These are phyloP conservation scores for Akanthomyces uredinophilus DNA, from an alignment of 2,329 filamentous ascomycete genomes.

Conservation along the genomic window DNA sequence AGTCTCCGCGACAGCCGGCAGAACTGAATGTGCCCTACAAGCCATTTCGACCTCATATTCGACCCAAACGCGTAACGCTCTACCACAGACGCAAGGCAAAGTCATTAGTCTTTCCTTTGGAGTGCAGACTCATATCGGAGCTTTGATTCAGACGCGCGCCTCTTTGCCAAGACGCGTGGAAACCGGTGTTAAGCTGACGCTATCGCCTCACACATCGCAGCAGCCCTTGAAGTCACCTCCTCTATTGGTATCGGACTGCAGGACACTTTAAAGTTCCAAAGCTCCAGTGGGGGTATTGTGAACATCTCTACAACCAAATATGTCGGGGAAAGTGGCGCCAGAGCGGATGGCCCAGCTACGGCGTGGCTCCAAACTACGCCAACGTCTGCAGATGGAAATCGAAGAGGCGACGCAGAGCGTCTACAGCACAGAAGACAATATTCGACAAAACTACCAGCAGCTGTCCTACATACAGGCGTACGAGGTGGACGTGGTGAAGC, in stretches of 20 bases:
- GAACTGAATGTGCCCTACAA: neutral
- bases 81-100: neutral
- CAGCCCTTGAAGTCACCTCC: neutral
- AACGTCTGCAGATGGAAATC: constrained; percentile 11
- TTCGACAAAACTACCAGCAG: constrained; percentile 9
- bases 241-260: too few species aligned
- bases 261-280: neutral
- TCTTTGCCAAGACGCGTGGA: neutral
- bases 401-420: neutral
- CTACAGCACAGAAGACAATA: neutral
- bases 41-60: too few species aligned
- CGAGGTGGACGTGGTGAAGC: neutral
- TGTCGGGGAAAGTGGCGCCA: constrained; percentile 4
- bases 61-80: neutral
- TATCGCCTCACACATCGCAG: neutral
- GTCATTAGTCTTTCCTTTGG: neutral
- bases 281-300: too few species aligned
- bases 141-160: neutral
- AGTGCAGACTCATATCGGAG: too few species aligned
- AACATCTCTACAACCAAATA: neutral
- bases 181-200: neutral
- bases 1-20: neutral
- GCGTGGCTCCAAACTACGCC: constrained; percentile 9
- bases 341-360: constrained; percentile 13
- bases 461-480: neutral